Conservation (phyloP, 148 eudicot genomes). For the Rhododendron mucronatum region DNA sequence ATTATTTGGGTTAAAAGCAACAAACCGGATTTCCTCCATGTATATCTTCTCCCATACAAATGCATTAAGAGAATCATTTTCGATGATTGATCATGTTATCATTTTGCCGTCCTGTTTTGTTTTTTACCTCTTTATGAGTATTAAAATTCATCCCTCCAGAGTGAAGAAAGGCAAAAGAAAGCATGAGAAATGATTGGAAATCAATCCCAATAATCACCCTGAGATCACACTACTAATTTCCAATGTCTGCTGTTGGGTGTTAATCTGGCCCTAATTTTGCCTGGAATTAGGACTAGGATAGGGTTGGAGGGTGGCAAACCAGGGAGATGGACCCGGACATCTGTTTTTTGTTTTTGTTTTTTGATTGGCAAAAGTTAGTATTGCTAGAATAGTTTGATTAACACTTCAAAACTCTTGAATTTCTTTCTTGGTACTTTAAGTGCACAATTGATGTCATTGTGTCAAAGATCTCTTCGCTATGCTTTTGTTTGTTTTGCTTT, state of each 20-base stretch:
- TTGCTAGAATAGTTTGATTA: not conserved
- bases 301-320: not conserved
- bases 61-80: not conserved
- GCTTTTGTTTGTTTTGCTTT: too few relatives aligned
- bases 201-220: not conserved
- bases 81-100: slow-evolving; percentile 11
- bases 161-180: not conserved
- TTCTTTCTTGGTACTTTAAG: too few relatives aligned
- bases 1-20: slow-evolving; percentile 8
- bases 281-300: not conserved
- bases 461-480: not conserved
- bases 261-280: not conserved
- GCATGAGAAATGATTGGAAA: slow-evolving; percentile 10
- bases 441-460: not conserved
- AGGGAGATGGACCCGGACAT: not conserved
- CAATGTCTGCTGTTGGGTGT: not conserved
- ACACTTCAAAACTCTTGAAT: not conserved
- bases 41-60: not conserved
- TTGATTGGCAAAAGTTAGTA: not conserved
- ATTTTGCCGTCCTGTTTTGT: slow-evolving; percentile 7
- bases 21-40: not conserved
- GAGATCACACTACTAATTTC: not conserved
- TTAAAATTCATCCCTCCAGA: not conserved
- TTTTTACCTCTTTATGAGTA: slow-evolving; percentile 10
- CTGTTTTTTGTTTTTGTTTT: not conserved